A percentile compares a stretch with the other conserved stretches of the same genome.
Conservation (phyloP, 192 early-diverging fungal species). For the Entomortierella beljakovae region DNA sequence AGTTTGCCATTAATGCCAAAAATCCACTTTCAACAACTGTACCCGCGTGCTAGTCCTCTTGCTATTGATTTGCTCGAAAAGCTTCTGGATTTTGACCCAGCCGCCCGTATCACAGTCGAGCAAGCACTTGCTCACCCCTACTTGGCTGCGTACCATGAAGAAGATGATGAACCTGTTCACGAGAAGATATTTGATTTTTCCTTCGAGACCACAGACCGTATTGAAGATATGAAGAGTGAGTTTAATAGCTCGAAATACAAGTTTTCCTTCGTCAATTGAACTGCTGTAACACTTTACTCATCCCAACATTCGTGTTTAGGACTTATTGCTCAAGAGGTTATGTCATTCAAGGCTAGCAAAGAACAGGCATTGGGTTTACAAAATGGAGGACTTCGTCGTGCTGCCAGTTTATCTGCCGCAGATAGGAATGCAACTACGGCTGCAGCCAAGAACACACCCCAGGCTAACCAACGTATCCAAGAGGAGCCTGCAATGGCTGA, state of each 20-base stretch:
- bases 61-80: conserved; percentile 92
- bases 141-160: conserved; percentile 92
- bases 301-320: conserved; percentile 32
- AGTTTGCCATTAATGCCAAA: conserved; percentile 89
- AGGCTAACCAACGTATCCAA: conserved; percentile 52
- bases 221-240: conserved; percentile 85
- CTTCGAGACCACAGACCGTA: conserved; percentile 80
- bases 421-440: conserved; percentile 59
- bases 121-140: conserved; percentile 95
- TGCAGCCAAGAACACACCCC: conserved; percentile 48
- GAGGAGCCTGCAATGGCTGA: conserved; percentile 55
- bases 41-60: conserved; percentile 81
- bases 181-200: conserved; percentile 80
- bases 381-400: conserved; percentile 22
- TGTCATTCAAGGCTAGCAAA: conserved; percentile 78
- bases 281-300: too few relatives aligned
- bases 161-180: conserved; percentile 85
- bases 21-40: conserved; percentile 88
- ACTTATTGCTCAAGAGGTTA: conserved; percentile 85
- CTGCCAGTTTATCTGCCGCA: conserved; percentile 56
- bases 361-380: conserved; percentile 53
- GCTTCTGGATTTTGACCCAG: conserved; percentile 94
- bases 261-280: too few relatives aligned
- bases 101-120: conserved; percentile 91
- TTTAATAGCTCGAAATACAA: too few relatives aligned